Evolutionary conservation across 495 filamentous ascomycete genomes (phyloP).

Genomic region (Aspergillus funiculosus): DNA sequence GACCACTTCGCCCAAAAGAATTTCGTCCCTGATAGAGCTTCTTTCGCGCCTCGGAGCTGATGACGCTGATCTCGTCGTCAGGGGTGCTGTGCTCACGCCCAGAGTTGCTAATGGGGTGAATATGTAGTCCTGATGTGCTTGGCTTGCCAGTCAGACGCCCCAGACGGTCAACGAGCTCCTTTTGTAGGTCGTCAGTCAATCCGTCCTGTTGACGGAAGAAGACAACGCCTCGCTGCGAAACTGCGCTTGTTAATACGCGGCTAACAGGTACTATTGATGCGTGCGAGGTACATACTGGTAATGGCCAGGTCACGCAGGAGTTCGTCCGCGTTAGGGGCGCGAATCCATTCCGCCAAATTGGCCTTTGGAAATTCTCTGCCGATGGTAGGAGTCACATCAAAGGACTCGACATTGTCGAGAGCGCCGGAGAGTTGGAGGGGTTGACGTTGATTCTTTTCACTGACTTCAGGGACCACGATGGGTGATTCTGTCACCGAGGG

Average conservation of each 20-base stretch:
- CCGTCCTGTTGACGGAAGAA: slow-evolving; percentile 74
- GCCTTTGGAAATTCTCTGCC: slow-evolving; percentile 58
- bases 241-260: slow-evolving; percentile 38
- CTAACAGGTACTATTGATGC: too few species aligned
- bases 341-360: slow-evolving; percentile 54
- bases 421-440: slow-evolving; percentile 49
- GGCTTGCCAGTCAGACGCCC: slow-evolving; percentile 62
- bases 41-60: slow-evolving; percentile 55
- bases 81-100: slow-evolving; percentile 51
- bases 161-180: slow-evolving; percentile 60
- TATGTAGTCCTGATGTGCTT: slow-evolving; percentile 59
- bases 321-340: slow-evolving; percentile 59
- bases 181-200: slow-evolving; percentile 59
- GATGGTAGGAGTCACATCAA: slow-evolving; percentile 63
- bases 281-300: slow-evolving; percentile 43
- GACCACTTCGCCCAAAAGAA: slow-evolving; percentile 22
- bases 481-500: not conserved
- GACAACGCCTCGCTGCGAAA: slow-evolving; percentile 74
- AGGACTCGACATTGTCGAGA: slow-evolving; percentile 52
- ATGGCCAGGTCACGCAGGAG: slow-evolving; percentile 61
- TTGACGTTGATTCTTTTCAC: slow-evolving; percentile 13
- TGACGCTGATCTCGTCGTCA: slow-evolving; percentile 70
- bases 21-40: slow-evolving; percentile 43
- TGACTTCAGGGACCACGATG: not conserved
- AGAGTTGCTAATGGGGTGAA: slow-evolving; percentile 65